Conservation (phyloP, 75 land plant genomes). For the Gnetum montanum region DNA sequence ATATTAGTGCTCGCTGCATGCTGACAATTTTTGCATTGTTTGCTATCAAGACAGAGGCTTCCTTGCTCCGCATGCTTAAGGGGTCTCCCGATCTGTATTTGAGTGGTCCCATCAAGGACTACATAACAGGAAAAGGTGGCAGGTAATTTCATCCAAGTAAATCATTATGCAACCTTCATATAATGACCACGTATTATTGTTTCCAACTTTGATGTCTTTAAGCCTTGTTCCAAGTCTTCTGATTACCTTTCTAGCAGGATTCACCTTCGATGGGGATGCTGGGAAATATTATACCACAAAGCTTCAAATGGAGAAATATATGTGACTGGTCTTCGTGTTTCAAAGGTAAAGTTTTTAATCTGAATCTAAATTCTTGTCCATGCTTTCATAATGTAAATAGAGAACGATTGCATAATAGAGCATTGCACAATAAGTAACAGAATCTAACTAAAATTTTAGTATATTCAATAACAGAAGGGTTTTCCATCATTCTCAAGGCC, state of each 20-base stretch:
- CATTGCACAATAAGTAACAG: no score
- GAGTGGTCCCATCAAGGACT: constrained; percentile 83
- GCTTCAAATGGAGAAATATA: constrained; percentile 55
- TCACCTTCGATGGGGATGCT: constrained; percentile 93
- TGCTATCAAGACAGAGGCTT: constrained; percentile 97
- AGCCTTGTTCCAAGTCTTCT: no score
- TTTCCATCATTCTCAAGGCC: no score
- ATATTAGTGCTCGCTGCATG: constrained; percentile 98
- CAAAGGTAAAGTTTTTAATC: constrained; percentile 48
- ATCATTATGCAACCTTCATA: no score
- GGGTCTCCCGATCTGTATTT: constrained; percentile 94
- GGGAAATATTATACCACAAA: constrained; percentile 68
- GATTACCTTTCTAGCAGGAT: constrained; percentile 50
- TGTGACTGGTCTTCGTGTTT: constrained; percentile 73
- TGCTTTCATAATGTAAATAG: no score
- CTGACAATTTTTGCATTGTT: constrained; percentile 90
- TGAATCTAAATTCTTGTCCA: no score
- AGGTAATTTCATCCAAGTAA: constrained; percentile 58
- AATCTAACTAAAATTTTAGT: no score
- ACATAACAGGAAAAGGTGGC: constrained; percentile 83
- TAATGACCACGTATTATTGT: no score
- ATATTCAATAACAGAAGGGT: no score
- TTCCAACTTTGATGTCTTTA: no score
- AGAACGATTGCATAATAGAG: no score
- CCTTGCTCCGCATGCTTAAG: constrained; percentile 89